Conservation (phyloP, 805 yeast genomes). For the Candida arabinofermentans region DNA sequence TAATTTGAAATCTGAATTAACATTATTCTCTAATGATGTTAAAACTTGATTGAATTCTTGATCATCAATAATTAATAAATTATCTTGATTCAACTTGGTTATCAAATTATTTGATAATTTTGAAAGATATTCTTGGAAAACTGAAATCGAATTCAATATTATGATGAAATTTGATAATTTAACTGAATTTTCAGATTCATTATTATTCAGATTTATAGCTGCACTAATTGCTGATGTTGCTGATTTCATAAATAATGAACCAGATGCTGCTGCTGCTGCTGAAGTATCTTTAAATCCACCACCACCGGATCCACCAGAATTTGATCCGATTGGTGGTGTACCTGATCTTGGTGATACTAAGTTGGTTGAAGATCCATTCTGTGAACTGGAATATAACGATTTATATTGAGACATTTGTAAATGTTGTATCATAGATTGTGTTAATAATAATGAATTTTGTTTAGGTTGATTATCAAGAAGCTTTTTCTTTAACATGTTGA, state of each 20-base stretch:
- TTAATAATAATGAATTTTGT: slow-evolving; percentile 25
- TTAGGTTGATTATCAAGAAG: slow-evolving; percentile 42
- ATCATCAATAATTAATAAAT: slow-evolving; percentile 30
- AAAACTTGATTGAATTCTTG: slow-evolving; percentile 24
- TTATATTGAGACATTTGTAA: slow-evolving; percentile 15
- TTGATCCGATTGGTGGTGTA: slow-evolving; percentile 25
- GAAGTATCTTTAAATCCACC: slow-evolving; percentile 14
- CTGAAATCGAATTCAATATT: slow-evolving; percentile 67
- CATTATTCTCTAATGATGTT: slow-evolving; percentile 20
- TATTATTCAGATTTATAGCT: slow-evolving; percentile 32
- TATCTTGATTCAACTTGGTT: slow-evolving; percentile 22
- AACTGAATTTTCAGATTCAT: slow-evolving; percentile 41
- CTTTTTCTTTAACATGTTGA: slow-evolving; percentile 50
- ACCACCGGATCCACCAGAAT: too few species aligned
- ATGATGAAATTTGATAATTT: slow-evolving; percentile 59
- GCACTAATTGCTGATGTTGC: slow-evolving; percentile 36
- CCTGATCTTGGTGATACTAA: slow-evolving; percentile 27
- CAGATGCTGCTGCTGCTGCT: slow-evolving; percentile 7
- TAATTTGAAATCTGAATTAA: slow-evolving; percentile 16
- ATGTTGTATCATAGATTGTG: slow-evolving; percentile 16
- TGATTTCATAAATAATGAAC: slow-evolving; percentile 38
- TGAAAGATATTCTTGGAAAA: slow-evolving; percentile 54
- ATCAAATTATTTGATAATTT: slow-evolving; percentile 46
- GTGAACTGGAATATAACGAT: slow-evolving; percentile 8
- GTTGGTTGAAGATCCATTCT: slow-evolving; percentile 22